These are phyloP conservation scores for Hypomontagnella monticulosa DNA, from an alignment of 495 filamentous ascomycete genomes.

Conservation along the genomic window DNA sequence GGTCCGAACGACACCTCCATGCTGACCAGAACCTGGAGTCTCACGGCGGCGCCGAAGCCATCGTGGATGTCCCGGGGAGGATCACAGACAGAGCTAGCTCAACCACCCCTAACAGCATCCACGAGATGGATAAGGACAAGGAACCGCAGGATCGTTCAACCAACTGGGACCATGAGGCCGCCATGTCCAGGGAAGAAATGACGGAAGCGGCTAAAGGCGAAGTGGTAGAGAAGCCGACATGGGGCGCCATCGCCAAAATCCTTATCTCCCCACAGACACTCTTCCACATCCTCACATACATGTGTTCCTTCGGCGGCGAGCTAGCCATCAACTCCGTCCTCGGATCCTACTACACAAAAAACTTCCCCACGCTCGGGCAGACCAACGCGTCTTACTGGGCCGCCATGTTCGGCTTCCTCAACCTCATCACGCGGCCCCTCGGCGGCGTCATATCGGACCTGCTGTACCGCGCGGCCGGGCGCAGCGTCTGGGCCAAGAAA, in stretches of 20 bases:
- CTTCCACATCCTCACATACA: constrained; percentile 75
- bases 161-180: constrained; percentile 60
- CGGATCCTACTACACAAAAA: constrained; percentile 78
- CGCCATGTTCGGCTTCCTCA: constrained; percentile 91
- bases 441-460: constrained; percentile 79
- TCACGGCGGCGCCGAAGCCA: constrained; percentile 52
- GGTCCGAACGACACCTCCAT: constrained; percentile 73
- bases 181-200: constrained; percentile 64
- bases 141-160: constrained; percentile 41
- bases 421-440: constrained; percentile 76
- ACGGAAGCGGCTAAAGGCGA: constrained; percentile 68
- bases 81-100: constrained; percentile 63
- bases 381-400: constrained; percentile 80
- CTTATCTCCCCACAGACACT: constrained; percentile 72
- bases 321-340: constrained; percentile 87
- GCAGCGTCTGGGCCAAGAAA: constrained; percentile 80
- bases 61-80: constrained; percentile 64
- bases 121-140: constrained; percentile 50
- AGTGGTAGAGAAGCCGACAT: constrained; percentile 70
- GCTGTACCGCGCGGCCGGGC: constrained; percentile 68
- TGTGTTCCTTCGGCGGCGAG: constrained; percentile 87
- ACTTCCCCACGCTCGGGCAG: constrained; percentile 79
- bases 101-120: constrained; percentile 40
- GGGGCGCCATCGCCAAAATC: constrained; percentile 66
- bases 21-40: constrained; percentile 55